A percentile compares a stretch with the other conserved stretches of the same genome.
Evolutionary conservation across 768 basidiomycete species (phyloP).

Genomic region (Lactarius vividus): DNA sequence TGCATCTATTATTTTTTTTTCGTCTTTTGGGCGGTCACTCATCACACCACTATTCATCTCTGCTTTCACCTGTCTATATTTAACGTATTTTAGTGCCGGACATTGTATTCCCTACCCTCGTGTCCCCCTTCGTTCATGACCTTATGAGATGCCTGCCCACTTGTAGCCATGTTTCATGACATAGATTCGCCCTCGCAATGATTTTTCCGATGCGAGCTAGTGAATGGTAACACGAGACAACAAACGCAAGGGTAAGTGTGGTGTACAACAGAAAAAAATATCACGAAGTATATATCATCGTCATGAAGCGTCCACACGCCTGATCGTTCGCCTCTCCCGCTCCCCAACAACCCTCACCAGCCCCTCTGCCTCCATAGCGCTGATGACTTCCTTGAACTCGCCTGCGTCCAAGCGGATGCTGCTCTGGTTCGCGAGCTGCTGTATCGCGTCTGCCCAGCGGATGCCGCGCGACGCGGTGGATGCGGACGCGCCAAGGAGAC

Average conservation of each 20-base stretch:
- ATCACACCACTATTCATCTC: constrained; percentile 5
- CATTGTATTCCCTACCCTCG: constrained; percentile 12
- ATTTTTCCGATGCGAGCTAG: not conserved
- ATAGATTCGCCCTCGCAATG: not conserved
- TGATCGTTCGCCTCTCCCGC: constrained; percentile 78
- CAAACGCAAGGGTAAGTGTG: no score
- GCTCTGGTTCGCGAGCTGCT: constrained; percentile 77
- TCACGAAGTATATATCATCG: not conserved
- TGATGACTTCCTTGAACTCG: constrained; percentile 82
- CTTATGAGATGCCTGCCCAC: constrained; percentile 10
- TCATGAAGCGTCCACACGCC: constrained; percentile 51
- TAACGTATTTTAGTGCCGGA: constrained; percentile 23
- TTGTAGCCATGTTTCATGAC: constrained; percentile 21
- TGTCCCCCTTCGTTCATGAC: constrained; percentile 4
- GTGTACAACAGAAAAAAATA: not conserved
- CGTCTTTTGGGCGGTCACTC: not conserved
- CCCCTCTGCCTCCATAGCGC: constrained; percentile 81
- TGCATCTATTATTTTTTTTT: constrained; percentile 3
- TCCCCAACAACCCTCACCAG: constrained; percentile 83
- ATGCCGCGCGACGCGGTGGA: constrained; percentile 56
- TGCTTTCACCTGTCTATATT: constrained; percentile 19
- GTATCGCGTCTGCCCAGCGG: constrained; percentile 81
- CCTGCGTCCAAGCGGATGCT: constrained; percentile 71
- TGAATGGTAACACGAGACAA: not conserved
- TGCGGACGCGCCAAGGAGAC: constrained; percentile 49